phyloP scores from a whole-genome alignment of 192 early-diverging fungal genomes.

The Backusella parvicylindrica region DNA sequence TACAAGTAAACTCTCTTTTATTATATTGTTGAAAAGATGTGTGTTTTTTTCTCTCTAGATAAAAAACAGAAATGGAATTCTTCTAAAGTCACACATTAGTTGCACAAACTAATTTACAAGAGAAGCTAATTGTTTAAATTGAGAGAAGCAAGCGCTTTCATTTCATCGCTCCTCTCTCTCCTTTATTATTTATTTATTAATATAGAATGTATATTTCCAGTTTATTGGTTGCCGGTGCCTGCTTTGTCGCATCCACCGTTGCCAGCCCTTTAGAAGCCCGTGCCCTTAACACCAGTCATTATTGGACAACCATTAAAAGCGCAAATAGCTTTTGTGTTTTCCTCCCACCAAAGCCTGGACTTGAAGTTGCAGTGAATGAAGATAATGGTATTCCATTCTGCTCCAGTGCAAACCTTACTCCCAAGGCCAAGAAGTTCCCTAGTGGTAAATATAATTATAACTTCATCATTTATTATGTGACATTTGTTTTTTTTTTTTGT shows the following conservation, averaged over 20 bases:
- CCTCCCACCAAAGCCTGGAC: constrained; percentile 42
- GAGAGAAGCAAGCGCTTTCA: background rate
- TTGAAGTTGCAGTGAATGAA: constrained; percentile 40
- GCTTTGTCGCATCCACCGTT: background rate
- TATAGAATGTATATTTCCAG: constrained; percentile 4
- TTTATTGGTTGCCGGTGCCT: background rate
- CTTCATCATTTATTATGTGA: background rate
- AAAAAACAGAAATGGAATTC: background rate
- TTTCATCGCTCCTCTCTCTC: background rate
- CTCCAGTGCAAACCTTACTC: constrained; percentile 24
- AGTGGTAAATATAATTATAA: constrained; percentile 17
- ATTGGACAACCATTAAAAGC: constrained; percentile 22
- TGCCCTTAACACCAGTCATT: constrained; percentile 1
- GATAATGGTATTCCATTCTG: constrained; percentile 47
- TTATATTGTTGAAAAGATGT: background rate
- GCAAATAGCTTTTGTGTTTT: constrained; percentile 45
- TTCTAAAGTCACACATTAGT: background rate
- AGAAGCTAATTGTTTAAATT: constrained; percentile 1
- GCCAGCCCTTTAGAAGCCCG: background rate
- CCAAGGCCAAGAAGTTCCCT: constrained; percentile 40
- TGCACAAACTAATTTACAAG: background rate
- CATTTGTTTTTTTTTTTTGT: background rate
- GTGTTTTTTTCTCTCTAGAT: background rate
- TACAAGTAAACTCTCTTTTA: background rate
- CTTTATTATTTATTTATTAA: background rate